Conservation (phyloP, 352 stramenopile species). For the Phytophthora sojae region DNA sequence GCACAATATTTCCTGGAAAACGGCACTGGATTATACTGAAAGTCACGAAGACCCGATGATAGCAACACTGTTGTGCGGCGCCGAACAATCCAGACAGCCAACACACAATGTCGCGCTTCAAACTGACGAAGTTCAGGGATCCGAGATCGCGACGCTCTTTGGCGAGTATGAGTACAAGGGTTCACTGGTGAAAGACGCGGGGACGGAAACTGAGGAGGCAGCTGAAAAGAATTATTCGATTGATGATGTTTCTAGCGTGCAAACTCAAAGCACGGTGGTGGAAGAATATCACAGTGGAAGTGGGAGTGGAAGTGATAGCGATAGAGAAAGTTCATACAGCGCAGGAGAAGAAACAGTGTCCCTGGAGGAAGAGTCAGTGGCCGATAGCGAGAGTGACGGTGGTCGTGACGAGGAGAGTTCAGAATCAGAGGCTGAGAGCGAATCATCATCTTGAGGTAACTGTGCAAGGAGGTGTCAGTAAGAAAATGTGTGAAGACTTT, state of each 20-base stretch:
- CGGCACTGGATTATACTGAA: background rate
- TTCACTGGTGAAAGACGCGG: background rate
- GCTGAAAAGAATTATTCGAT: background rate
- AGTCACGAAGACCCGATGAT: background rate
- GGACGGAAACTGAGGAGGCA: background rate
- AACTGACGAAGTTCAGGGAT: background rate
- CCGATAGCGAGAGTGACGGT: background rate
- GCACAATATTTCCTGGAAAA: background rate
- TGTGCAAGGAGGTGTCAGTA: too few relatives aligned
- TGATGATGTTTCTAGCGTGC: background rate
- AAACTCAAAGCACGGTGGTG: background rate
- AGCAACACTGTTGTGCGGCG: background rate
- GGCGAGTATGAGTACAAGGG: background rate
- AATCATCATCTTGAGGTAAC: background rate
- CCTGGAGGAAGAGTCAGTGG: background rate
- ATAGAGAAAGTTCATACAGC: background rate
- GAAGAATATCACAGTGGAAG: background rate
- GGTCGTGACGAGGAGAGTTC: background rate
- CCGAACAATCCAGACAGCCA: background rate
- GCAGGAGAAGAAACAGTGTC: background rate
- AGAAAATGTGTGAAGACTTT: too few relatives aligned
- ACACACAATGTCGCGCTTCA: background rate
- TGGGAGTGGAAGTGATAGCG: background rate
- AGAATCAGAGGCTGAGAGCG: background rate
- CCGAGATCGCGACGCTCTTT: background rate